A percentile compares a stretch with the other conserved stretches of the same genome.
These are phyloP conservation scores for Chlorella sorokiniana DNA, from an alignment of 139 green algal species.

Conservation along the genomic window DNA sequence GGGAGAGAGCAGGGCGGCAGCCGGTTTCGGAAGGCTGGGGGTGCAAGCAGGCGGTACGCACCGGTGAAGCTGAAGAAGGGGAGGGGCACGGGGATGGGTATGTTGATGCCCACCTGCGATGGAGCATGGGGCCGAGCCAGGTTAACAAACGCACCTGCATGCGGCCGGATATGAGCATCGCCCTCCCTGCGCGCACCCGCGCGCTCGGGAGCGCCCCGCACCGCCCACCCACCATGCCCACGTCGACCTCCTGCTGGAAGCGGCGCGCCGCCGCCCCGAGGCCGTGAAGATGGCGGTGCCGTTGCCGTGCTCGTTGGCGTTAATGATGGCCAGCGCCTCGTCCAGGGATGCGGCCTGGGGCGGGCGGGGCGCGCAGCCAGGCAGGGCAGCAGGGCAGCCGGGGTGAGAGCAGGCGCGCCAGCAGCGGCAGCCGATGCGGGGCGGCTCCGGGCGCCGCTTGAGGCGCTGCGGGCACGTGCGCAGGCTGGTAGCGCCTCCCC, in stretches of 20 bases:
- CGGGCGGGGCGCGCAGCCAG: background rate
- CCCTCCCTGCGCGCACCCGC: background rate
- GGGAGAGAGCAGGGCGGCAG: too few relatives aligned
- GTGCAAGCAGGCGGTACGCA: background rate
- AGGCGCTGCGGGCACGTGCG: too few relatives aligned
- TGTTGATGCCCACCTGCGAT: slow-evolving; percentile 89
- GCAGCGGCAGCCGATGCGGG: too few relatives aligned
- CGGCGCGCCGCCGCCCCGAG: slow-evolving; percentile 75
- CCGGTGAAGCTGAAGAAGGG: slow-evolving; percentile 98
- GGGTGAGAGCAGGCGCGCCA: background rate
- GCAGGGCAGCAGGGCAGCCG: background rate
- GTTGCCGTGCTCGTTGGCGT: slow-evolving; percentile 93
- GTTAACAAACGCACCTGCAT: background rate
- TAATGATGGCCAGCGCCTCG: slow-evolving; percentile 87
- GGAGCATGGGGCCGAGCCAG: background rate
- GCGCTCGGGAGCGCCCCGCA: background rate
- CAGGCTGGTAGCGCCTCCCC: too few relatives aligned
- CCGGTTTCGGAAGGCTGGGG: too few relatives aligned
- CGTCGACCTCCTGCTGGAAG: slow-evolving; percentile 71
- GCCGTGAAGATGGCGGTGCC: slow-evolving; percentile 94
- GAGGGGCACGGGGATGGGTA: slow-evolving; percentile 95
- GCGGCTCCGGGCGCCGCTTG: too few relatives aligned
- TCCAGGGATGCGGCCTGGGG: slow-evolving; percentile 74
- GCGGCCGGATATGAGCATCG: background rate
- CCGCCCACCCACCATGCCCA: slow-evolving; percentile 55